Base-by-base conservation (phyloP, 257 asterid species). In the Euphrasia confusa region DNA sequence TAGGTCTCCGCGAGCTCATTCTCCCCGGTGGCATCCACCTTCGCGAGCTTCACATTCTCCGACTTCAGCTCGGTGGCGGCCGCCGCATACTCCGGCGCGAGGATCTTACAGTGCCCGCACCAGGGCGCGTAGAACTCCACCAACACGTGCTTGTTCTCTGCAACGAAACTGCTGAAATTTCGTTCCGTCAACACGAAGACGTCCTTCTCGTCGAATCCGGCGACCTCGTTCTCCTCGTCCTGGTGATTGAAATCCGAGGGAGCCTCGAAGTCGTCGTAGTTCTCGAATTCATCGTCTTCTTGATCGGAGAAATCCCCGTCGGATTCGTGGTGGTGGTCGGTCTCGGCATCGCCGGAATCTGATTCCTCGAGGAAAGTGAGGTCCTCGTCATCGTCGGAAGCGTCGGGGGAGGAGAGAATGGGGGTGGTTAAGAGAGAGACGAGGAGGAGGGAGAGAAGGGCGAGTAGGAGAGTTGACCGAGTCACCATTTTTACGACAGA, bases 101-200 rank as follows among this genome's bases (percentile, higher is more conserved):
- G 76, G 24, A 81, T 65, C 82, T 83, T 75, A 73, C 99, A 92
- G 67, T 92, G 99, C 3, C 97, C 96, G 63, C 99, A 92, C 99
- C 99, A 92, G 40, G 97, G 96, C 32, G 99, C 97, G 52, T 89
- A 92, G 57, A 92, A 92, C 67, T 92, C 99, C 73, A 89, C 96
- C 99, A 92, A 77, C 28, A 86, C 99, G 64, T 86, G 76, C 83
- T 78, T 89, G 64, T 86, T 84, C 12, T 75, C 83, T 7, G 67
- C 84, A 1, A 92, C 69, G 64, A 89, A 84, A 12, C 75, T 79
- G 58, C 85, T 89, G 54, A 92, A 89, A 79, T 84, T 92, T 1
- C 91, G 56, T 18, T 81, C 89, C 78, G 80, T 86, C 75, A 92
- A 65, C 48, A 89, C 91, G 54, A 79, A 77, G 54, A 89, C 96